Evolutionary conservation across 164 flowering plant genomes (phyloP).

Genomic region (Kalanchoe fedtschenkoi): DNA sequence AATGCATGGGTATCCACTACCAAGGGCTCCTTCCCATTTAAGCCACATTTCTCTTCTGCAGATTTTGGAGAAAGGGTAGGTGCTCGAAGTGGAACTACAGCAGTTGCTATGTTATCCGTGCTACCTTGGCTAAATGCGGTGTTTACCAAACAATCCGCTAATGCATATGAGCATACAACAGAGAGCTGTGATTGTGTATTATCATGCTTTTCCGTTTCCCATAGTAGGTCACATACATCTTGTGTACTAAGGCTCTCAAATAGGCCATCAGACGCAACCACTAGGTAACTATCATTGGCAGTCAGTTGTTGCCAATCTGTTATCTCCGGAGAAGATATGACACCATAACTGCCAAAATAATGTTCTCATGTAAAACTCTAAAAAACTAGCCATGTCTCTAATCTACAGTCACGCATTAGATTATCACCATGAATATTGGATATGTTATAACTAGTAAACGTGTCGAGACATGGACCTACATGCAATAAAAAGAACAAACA

Average conservation of each 20-base stretch:
- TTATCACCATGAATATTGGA: not conserved
- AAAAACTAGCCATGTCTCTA: not conserved
- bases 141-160: slow-evolving; percentile 76
- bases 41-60: slow-evolving; percentile 18
- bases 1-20: slow-evolving; percentile 18
- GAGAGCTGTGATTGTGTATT: slow-evolving; percentile 18
- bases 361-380: not conserved
- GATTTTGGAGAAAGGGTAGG: slow-evolving; percentile 16
- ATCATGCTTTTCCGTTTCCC: slow-evolving; percentile 38
- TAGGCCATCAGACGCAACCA: slow-evolving; percentile 92
- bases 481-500: not conserved
- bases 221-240: slow-evolving; percentile 81
- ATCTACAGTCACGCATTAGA: not conserved
- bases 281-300: slow-evolving; percentile 66
- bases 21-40: slow-evolving; percentile 17
- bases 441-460: not conserved
- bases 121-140: slow-evolving; percentile 79
- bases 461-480: not conserved
- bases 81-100: slow-evolving; percentile 60
- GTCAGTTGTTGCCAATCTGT: slow-evolving; percentile 78
- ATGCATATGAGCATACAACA: slow-evolving; percentile 43
- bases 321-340: slow-evolving; percentile 83
- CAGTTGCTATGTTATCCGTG: slow-evolving; percentile 84
- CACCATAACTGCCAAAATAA: slow-evolving; percentile 60
- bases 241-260: slow-evolving; percentile 70